Base-by-base conservation (phyloP, 805 yeast genomes). In the Metschnikowia bowlesiae region DNA sequence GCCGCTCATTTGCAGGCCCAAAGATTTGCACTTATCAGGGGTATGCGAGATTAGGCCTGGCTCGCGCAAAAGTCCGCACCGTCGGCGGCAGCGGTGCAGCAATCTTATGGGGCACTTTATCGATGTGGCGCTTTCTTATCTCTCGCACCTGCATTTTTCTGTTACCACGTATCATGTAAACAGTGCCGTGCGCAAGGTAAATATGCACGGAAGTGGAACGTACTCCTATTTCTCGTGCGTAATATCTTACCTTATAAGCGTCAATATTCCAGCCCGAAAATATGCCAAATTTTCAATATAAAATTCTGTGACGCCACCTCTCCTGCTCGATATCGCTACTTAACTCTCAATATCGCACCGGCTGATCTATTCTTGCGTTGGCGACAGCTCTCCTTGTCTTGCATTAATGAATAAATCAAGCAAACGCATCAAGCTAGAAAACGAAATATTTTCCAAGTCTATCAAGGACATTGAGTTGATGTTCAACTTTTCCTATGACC, bases 391-490 rank as follows among this genome's bases (percentile, higher is more conserved):
- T 22, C 22, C 38, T 9, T 29, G 1, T 38, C 40, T 18, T 38
- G 30, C 39, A 16, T 10, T 31, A 37, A 55, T 53, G 57, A 28
- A n/a, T 34, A 53, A 55, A 30, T 55, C 59, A 11, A 55, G 45
- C 44, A 55, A 55, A 38, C 47, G 59, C 5, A 46, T 55, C 37
- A 46, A 45, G 32, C 50, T 55, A 31, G 59, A 55, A 35, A 45
- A 46, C 28, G 59, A 55, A 46, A 53, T 53, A 33, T 55, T 53
- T 42, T 51, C 57, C 33, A 55, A 50, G 26, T 49, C 55, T 26
- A 53, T 55, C 50, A 45, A 52, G 46, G 59, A 55, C 48, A 55
- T 55, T 33, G 59, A 55, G 22, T 43, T 46, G 26, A 55, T 55
- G 59, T 55, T 55, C 46, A 48, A 47, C 22, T 48, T 48, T 32